These are phyloP conservation scores for Gossypium schwendimanii DNA, from an alignment of 441 rosid genomes.

Conservation along the genomic window DNA sequence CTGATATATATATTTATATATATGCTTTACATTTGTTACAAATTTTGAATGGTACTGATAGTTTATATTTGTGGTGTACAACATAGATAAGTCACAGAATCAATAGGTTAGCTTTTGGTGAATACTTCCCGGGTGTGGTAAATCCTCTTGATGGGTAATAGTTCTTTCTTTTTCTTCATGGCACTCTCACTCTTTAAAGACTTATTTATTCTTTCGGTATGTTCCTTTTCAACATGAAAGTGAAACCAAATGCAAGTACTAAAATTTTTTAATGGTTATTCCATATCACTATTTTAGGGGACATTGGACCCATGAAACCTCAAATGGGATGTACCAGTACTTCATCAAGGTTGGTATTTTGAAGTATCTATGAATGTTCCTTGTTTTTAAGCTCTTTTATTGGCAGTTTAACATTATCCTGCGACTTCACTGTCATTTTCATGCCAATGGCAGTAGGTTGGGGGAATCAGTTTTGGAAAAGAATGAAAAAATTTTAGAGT, in stretches of 20 bases:
- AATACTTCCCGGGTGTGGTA: constrained; percentile 62
- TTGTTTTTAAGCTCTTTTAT: not conserved
- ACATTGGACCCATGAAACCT: constrained; percentile 53
- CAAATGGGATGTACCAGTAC: constrained; percentile 71
- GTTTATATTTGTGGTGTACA: not conserved
- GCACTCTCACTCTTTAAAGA: not conserved
- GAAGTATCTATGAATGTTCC: not conserved
- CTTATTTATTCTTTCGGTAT: not conserved
- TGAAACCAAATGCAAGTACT: not conserved
- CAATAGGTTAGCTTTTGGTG: constrained; percentile 63
- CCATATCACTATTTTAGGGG: constrained; percentile 37
- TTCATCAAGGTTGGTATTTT: constrained; percentile 48
- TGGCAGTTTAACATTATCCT: not conserved
- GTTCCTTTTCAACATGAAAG: not conserved
- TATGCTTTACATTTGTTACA: not conserved
- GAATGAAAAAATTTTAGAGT: not conserved
- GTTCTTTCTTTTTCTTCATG: not conserved
- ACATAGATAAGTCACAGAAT: constrained; percentile 65
- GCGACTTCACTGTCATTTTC: not conserved
- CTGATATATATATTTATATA: not conserved
- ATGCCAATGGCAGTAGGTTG: not conserved
- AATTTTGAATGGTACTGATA: not conserved
- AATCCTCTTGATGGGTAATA: constrained; percentile 58
- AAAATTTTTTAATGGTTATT: not conserved
- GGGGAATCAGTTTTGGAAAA: not conserved